These are phyloP conservation scores for Nymphaea thermarum DNA, from an alignment of 164 flowering plant species.

Conservation along the genomic window DNA sequence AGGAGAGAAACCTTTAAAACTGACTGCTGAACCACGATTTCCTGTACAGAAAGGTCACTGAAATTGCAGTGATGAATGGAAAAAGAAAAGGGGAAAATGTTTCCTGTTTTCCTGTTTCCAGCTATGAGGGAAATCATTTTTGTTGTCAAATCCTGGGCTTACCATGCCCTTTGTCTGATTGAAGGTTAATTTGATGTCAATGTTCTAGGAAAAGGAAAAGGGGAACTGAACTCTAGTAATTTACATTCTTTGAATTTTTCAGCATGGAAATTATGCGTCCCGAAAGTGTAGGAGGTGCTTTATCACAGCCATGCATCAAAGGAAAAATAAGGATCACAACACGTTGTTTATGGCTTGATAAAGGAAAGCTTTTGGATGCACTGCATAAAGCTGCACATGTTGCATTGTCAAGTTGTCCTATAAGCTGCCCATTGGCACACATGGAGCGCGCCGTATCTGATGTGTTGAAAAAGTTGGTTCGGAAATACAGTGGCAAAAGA, in stretches of 20 bases:
- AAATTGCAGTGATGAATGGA: no score
- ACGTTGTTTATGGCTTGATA: constrained; percentile 97
- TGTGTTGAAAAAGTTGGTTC: constrained; percentile 76
- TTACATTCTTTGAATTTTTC: constrained; percentile 8
- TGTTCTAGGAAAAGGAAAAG: no score
- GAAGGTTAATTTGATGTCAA: no score
- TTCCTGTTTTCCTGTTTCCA: no score
- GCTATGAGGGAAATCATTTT: no score
- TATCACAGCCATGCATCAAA: constrained; percentile 35
- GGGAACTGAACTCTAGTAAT: background rate
- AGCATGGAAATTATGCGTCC: constrained; percentile 98
- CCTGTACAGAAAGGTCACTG: no score
- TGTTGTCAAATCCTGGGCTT: no score
- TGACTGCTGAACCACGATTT: no score
- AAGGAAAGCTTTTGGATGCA: constrained; percentile 92
- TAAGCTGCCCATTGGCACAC: constrained; percentile 74
- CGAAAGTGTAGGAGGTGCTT: constrained; percentile 23
- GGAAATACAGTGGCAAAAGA: constrained; percentile 89
- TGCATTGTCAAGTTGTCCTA: constrained; percentile 80
- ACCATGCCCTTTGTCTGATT: background rate
- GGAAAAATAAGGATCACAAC: constrained; percentile 93
- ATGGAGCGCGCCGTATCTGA: constrained; percentile 91
- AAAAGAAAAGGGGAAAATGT: no score
- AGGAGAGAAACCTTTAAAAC: no score
- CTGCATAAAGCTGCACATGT: constrained; percentile 94